phyloP scores from a whole-genome alignment of 495 filamentous ascomycete genomes.

The Patellaria atrata region DNA sequence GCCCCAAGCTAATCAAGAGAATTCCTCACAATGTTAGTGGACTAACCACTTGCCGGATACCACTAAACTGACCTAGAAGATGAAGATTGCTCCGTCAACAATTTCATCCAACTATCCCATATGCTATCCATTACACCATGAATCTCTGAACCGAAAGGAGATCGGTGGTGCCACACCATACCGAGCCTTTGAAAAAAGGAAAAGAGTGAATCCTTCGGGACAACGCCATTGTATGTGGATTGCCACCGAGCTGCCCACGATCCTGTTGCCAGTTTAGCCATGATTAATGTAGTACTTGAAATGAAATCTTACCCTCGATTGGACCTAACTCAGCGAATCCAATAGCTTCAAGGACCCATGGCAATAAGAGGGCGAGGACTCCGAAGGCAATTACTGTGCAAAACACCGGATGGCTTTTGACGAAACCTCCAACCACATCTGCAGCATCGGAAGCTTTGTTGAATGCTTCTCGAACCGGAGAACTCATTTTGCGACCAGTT shows the following conservation, averaged over 20 bases:
- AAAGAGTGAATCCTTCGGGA: conserved; percentile 35
- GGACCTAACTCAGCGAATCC: conserved; percentile 38
- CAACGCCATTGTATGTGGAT: conserved; percentile 29
- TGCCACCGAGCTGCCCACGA: conserved; percentile 36
- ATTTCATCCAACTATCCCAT: too few relatives aligned
- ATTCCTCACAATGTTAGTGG: too few relatives aligned
- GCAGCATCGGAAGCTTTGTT: conserved; percentile 24
- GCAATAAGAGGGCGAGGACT: conserved; percentile 31
- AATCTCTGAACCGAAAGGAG: too few relatives aligned
- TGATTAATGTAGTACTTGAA: too few relatives aligned
- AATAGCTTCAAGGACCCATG: conserved; percentile 32
- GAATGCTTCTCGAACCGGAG: conserved; percentile 25
- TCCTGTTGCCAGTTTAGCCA: too few relatives aligned
- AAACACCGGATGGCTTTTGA: conserved; percentile 31
- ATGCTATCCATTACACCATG: too few relatives aligned
- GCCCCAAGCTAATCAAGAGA: too few relatives aligned
- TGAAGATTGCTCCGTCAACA: too few relatives aligned
- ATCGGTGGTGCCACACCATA: conserved; percentile 36
- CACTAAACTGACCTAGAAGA: too few relatives aligned
- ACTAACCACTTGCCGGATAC: too few relatives aligned
- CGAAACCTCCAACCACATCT: conserved; percentile 22
- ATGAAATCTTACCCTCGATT: conserved; percentile 27
- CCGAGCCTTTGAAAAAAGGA: conserved; percentile 38
- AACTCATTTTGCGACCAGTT: conserved; percentile 21
- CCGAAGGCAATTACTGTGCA: conserved; percentile 37